Conservation (phyloP, 139 green algal species). For the Auxenochlorella pyrenoidosa region DNA sequence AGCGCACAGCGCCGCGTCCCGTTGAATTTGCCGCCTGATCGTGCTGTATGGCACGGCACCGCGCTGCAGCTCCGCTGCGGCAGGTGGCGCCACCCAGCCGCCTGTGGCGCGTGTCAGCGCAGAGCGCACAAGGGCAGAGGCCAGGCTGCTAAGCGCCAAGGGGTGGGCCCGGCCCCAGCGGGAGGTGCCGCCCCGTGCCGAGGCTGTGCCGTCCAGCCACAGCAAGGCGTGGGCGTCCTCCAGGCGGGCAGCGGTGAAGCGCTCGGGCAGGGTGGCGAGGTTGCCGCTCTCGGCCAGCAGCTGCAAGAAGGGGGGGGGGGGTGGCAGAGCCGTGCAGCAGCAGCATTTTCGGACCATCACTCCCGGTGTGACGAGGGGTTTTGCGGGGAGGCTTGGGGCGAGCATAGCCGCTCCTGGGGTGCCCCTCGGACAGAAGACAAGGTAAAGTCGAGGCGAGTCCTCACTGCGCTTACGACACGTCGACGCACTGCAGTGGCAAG, state of each 20-base stretch:
- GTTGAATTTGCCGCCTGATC: neutral
- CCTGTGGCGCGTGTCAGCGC: neutral
- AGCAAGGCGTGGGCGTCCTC: neutral
- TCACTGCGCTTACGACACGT: no score
- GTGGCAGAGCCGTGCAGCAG: no score
- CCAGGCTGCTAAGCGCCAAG: neutral
- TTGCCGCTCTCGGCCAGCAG: neutral
- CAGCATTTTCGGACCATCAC: no score
- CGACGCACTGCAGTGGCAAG: no score
- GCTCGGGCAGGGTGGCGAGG: conserved; percentile 7
- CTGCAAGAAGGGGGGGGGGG: neutral
- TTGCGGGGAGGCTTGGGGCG: no score
- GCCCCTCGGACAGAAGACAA: no score
- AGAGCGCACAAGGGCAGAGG: neutral
- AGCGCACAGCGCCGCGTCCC: neutral
- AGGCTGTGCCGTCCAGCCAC: neutral
- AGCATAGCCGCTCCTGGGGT: no score
- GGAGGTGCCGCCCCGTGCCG: neutral
- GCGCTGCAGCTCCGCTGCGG: neutral
- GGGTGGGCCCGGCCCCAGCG: neutral
- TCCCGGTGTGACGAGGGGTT: no score
- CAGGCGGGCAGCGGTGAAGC: conserved; percentile 5
- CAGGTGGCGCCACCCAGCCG: neutral
- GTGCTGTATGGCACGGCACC: neutral
- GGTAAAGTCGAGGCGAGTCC: no score